Percentiles rank a stretch among this genome's conserved stretches.
phyloP scores from a whole-genome alignment of 345 rosid species.

The Eucalyptus urophylla region DNA sequence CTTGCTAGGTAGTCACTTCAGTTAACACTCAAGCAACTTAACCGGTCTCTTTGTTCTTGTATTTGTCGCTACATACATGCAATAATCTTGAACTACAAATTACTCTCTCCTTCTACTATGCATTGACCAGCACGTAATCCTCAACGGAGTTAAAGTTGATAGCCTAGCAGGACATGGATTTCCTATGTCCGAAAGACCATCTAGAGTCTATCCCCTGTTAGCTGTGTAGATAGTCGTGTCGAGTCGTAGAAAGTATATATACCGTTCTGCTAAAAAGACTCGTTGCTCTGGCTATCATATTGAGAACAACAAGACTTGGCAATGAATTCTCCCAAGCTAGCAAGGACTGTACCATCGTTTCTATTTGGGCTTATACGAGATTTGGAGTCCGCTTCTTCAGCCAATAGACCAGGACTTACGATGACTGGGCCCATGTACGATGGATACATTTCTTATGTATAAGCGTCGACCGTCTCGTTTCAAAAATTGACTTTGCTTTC shows the following conservation, averaged over 20 bases:
- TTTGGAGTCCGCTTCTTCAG: neutral
- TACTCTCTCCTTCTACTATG: neutral
- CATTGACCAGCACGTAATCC: neutral
- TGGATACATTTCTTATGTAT: neutral
- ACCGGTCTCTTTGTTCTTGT: neutral
- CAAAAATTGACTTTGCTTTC: neutral
- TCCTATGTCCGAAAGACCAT: neutral
- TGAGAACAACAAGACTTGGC: neutral
- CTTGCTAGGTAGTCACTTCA: neutral
- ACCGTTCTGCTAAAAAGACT: neutral
- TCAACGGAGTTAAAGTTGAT: neutral
- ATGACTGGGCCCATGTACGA: neutral
- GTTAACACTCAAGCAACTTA: neutral
- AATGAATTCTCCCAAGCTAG: neutral
- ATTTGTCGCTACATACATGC: neutral
- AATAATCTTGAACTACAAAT: neutral
- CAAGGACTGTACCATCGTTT: neutral
- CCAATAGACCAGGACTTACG: neutral
- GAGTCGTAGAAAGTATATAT: neutral
- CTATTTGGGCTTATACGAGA: neutral
- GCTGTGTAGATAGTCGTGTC: neutral
- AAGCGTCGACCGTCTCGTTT: neutral
- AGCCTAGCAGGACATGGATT: neutral
- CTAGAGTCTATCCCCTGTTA: neutral
- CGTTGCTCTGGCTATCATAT: neutral